Percentiles rank a stretch among this genome's conserved stretches.
Evolutionary conservation across 495 filamentous ascomycete genomes (phyloP).

Genomic region (Cairneyella variabilis): DNA sequence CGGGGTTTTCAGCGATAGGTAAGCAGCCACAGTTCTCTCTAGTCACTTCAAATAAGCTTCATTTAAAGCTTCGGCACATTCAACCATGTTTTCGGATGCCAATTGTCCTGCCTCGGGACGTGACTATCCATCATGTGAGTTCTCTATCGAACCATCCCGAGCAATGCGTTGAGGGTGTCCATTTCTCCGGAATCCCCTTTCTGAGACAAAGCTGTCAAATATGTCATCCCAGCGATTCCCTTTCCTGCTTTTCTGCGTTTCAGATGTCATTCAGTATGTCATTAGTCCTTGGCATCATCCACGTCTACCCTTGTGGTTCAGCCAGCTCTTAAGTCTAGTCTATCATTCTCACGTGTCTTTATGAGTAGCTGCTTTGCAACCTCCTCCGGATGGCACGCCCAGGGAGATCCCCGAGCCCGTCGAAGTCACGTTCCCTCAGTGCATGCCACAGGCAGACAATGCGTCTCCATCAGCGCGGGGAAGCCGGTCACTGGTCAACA

Average conservation of each 20-base stretch:
- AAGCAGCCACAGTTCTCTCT: no score
- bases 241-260: not conserved
- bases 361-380: slow-evolving; percentile 30
- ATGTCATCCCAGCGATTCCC: not conserved
- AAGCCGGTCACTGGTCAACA: slow-evolving; percentile 33
- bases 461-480: slow-evolving; percentile 4
- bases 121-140: not conserved
- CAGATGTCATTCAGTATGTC: not conserved
- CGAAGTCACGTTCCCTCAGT: slow-evolving; percentile 47
- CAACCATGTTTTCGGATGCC: no score
- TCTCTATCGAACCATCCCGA: not conserved
- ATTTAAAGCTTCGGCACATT: no score
- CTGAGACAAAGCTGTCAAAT: not conserved
- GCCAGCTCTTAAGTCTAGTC: no score
- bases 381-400: slow-evolving; percentile 30
- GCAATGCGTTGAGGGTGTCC: not conserved
- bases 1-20: no score
- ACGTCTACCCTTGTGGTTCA: no score
- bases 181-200: not conserved
- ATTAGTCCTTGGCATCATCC: not conserved
- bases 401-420: slow-evolving; percentile 48
- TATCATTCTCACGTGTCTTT: slow-evolving; percentile 20
- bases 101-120: no score
- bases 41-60: no score
- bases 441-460: slow-evolving; percentile 30